Evolutionary conservation across 2,329 filamentous ascomycete species (phyloP), one percentile per base, ranked within the genome.

Genomic region (Trichoderma lentiforme): DNA sequence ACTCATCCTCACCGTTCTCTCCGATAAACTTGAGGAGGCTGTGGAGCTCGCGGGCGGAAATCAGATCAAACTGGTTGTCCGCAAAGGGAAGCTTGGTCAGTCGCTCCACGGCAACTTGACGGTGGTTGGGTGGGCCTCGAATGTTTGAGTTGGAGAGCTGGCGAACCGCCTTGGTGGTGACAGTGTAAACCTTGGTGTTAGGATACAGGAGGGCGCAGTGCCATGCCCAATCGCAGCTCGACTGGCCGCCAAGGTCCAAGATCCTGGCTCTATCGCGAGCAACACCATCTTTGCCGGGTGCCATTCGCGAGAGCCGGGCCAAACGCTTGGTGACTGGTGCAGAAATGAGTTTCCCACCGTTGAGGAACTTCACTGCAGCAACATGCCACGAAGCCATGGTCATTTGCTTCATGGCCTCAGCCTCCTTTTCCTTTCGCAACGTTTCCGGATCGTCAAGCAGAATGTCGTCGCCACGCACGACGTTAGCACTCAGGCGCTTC

Each of bases 161-260:
- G 47, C 89, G 88, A 74, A 92, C 86, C 9, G 90, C 83, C 81
- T 92, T 92, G 74, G 91, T 93, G 47, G 92, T 92, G 70, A 95
- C 93, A 0, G 95, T 98, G 83, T 95, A 97, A 69, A 98, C 89
- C 80, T 93, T 94, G 71, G 93, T 88, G 79, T 93, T 91, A 21
- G 93, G 93, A 81, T 95, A 96, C 80, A 95, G 92, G 63, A 93
- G 86, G 1, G 96, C 94, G 72, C 94, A 92, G 79, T 96, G 91
- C 96, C 96, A 99, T 26, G 93, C 95, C 96, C 96, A 99, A 81
- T 97, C 94, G 79, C 94, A 95, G 15, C 92, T 90, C 0, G 92
- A 87, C 79, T 95, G 91, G 58, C 95, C 95, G 63, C 93, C 94
- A 39, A 98, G 90, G 79, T 98, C 95, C 30, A 98, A 88, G 71